Conservation (phyloP, 2,329 filamentous ascomycete genomes). For the Parastagonospora nodorum region DNA sequence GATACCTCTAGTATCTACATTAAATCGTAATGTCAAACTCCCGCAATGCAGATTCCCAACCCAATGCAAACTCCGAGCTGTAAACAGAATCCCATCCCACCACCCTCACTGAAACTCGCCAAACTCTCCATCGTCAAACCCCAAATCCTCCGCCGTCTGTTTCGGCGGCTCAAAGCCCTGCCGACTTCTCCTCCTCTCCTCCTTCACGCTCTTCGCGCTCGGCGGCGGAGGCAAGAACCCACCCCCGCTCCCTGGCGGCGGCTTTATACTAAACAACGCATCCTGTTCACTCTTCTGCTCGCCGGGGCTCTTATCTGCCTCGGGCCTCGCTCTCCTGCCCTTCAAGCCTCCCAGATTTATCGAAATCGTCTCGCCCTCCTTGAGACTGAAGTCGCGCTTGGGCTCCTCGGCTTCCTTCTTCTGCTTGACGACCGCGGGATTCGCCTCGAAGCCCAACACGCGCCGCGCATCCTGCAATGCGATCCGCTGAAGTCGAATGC, state of each 20-base stretch:
- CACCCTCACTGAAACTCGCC: slow-evolving; percentile 70
- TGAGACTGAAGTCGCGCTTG: slow-evolving; percentile 80
- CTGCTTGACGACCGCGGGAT: slow-evolving; percentile 32
- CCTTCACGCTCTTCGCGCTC: slow-evolving; percentile 64
- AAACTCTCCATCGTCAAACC: slow-evolving; percentile 87
- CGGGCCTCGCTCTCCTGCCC: slow-evolving; percentile 49
- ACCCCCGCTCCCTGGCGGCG: slow-evolving; percentile 62
- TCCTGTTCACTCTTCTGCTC: slow-evolving; percentile 48
- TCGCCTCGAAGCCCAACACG: slow-evolving; percentile 64
- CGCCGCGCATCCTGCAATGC: slow-evolving; percentile 78
- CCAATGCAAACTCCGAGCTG: slow-evolving; percentile 16
- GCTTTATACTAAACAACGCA: slow-evolving; percentile 73
- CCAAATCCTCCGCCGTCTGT: slow-evolving; percentile 63
- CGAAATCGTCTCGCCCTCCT: slow-evolving; percentile 87
- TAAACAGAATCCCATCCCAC: slow-evolving; percentile 7
- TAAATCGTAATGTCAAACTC: slow-evolving; percentile 10
- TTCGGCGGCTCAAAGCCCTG: slow-evolving; percentile 46
- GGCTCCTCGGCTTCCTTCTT: slow-evolving; percentile 54
- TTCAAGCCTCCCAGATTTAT: slow-evolving; percentile 70
- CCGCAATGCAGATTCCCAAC: slow-evolving; percentile 23
- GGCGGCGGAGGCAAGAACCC: slow-evolving; percentile 70
- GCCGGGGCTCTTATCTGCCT: slow-evolving; percentile 48
- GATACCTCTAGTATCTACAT: neutral
- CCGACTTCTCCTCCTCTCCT: slow-evolving; percentile 61
- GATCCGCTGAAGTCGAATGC: slow-evolving; percentile 86